These are phyloP conservation scores for Fomitopsis pulvina DNA, from an alignment of 768 basidiomycete genomes.

Conservation along the genomic window DNA sequence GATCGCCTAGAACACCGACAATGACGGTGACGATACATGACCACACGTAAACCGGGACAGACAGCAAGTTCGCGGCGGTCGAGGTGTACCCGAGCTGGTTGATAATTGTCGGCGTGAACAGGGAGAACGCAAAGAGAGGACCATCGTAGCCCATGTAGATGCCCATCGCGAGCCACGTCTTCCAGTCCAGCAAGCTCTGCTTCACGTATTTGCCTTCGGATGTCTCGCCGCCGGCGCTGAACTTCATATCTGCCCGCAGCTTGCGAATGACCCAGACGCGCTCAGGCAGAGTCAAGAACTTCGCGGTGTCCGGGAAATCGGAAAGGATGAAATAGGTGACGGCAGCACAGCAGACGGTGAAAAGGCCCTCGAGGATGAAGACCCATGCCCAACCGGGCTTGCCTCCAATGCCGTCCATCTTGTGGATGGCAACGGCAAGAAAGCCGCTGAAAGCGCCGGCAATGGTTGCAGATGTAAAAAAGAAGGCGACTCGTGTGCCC, in stretches of 20 bases:
- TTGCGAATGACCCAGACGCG: slow-evolving; percentile 58
- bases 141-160: slow-evolving; percentile 62
- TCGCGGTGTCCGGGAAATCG: slow-evolving; percentile 73
- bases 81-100: slow-evolving; percentile 59
- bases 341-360: slow-evolving; percentile 53
- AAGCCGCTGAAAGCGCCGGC: slow-evolving; percentile 73
- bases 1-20: slow-evolving; percentile 59
- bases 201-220: slow-evolving; percentile 50
- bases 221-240: slow-evolving; percentile 54
- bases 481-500: slow-evolving; percentile 62
- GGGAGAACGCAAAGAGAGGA: slow-evolving; percentile 50
- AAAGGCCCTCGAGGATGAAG: slow-evolving; percentile 68
- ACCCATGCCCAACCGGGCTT: slow-evolving; percentile 65
- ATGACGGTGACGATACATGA: slow-evolving; percentile 59
- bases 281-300: slow-evolving; percentile 60
- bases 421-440: slow-evolving; percentile 58
- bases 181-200: slow-evolving; percentile 63
- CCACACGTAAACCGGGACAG: slow-evolving; percentile 74
- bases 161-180: slow-evolving; percentile 68
- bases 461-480: slow-evolving; percentile 76
- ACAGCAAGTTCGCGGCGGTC: slow-evolving; percentile 65
- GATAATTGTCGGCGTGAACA: slow-evolving; percentile 40
- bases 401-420: slow-evolving; percentile 64
- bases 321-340: slow-evolving; percentile 68
- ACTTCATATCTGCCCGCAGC: slow-evolving; percentile 56